Evolutionary conservation across 495 filamentous ascomycete species (phyloP).

Genomic region (Penicillium roqueforti): DNA sequence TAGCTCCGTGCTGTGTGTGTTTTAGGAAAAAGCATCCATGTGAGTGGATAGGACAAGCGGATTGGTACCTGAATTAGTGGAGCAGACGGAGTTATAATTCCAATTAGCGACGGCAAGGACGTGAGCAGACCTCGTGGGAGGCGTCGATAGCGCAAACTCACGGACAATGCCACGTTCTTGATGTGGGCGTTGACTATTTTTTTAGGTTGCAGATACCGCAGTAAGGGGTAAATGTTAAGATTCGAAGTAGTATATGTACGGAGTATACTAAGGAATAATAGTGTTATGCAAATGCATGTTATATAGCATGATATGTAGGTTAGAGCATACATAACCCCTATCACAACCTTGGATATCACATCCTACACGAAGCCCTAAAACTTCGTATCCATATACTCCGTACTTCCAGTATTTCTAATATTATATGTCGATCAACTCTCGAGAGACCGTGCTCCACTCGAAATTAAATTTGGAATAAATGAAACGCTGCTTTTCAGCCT

Average conservation of each 20-base stretch:
- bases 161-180: neutral
- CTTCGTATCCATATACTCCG: neutral
- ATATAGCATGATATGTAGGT: neutral
- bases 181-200: slow-evolving; percentile 2
- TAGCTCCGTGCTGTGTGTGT: neutral
- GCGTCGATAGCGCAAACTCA: neutral
- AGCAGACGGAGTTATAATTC: neutral
- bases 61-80: neutral
- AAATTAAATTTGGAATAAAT: slow-evolving; percentile 14
- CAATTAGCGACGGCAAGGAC: neutral
- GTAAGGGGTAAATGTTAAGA: slow-evolving; percentile 16
- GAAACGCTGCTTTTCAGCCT: slow-evolving; percentile 14
- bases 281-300: neutral
- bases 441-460: slow-evolving; percentile 13
- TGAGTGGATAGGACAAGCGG: neutral
- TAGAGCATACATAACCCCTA: too few relatives aligned
- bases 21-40: slow-evolving; percentile 1
- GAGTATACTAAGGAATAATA: too few relatives aligned
- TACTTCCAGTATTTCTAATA: neutral
- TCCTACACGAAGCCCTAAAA: too few relatives aligned
- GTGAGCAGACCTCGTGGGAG: neutral
- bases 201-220: slow-evolving; percentile 14
- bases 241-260: too few relatives aligned
- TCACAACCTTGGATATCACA: too few relatives aligned
- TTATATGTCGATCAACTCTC: slow-evolving; percentile 5